Evolutionary conservation across 2,329 filamentous ascomycete species (phyloP), one percentile per base, ranked within the genome.

Genomic region (Paecilomyces sp.): DNA sequence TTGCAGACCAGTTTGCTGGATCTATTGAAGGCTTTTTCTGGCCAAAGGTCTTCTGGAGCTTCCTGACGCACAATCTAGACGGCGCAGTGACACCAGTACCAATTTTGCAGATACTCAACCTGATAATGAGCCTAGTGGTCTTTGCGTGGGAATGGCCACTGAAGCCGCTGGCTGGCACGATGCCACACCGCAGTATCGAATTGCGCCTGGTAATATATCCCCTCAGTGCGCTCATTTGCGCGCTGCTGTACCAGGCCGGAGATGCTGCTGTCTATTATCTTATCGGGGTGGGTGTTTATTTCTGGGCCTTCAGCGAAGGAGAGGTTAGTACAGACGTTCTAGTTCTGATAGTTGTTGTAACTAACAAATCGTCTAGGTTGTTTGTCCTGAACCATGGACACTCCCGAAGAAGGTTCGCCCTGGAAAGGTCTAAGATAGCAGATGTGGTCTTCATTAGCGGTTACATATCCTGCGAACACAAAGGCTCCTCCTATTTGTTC

Each of bases 21-120:
- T 88, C 89, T 15, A 79, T 99, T 59, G 85, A 95, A 78, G 88
- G 85, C 70, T 96, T 94, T 83, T 93, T 99, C 84, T 99, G 92
- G 92, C 94, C 94, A 66, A 99, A 99, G 76, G 88, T 99, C 72
- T 96, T 99, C 79, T 99, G 90, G 89, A 94, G 99, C 77, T 96
- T 96, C 75, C 78, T 94, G 65, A 97, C 93, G 62, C 92, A 91
- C 71, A 92, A 91, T 68, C 86, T 99, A 67, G 91, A 99, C 72
- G 83, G 80, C 58, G 90, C 89, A 55, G 91, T 97, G 63, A 92
- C 89, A 70, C 93, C 93, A 0, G 75, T 94, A n/a, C 94, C 94
- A 1, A 81, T 92, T 56, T 81, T 99, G 15, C 94, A 99, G 74
- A 90, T 89, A 70, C 83, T 97, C 78, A 99, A 99, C 71, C 80